These are phyloP conservation scores for Globisporangium heterothallicum DNA, from an alignment of 352 stramenopile species.

Conservation along the genomic window DNA sequence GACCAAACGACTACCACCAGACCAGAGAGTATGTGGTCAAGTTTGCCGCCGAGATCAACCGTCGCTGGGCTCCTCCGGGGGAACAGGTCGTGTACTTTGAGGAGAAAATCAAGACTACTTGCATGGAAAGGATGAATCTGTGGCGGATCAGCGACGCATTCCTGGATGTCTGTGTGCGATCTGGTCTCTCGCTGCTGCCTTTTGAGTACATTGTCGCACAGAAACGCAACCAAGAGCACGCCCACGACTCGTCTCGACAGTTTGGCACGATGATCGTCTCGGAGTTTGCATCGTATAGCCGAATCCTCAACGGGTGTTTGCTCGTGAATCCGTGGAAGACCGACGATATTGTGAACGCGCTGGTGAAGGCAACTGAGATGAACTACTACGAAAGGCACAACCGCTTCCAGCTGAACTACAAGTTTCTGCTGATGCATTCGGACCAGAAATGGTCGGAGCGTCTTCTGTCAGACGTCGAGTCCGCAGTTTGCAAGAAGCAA, in stretches of 20 bases:
- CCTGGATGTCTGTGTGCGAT: conserved; percentile 62
- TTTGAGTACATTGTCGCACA: conserved; percentile 78
- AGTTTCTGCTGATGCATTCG: conserved; percentile 76
- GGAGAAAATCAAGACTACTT: conserved; percentile 60
- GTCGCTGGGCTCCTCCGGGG: conserved; percentile 46
- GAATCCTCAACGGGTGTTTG: conserved; percentile 95
- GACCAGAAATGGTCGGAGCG: conserved; percentile 92
- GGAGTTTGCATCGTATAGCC: conserved; percentile 95
- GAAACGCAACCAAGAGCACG: conserved; percentile 41
- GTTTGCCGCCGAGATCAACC: conserved; percentile 92
- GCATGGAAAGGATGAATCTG: conserved; percentile 58
- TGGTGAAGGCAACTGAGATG: conserved; percentile 66
- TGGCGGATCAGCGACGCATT: conserved; percentile 70
- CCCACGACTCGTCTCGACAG: conserved; percentile 22
- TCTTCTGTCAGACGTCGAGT: conserved; percentile 93
- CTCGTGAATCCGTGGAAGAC: conserved; percentile 98
- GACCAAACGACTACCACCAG: conserved; percentile 91
- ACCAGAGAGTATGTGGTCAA: conserved; percentile 88
- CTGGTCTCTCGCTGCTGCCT: conserved; percentile 60
- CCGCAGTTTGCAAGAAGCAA: conserved; percentile 40
- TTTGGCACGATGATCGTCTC: conserved; percentile 92
- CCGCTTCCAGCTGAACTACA: conserved; percentile 69
- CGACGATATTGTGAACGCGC: conserved; percentile 70
- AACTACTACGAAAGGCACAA: conserved; percentile 74
- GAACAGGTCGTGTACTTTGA: conserved; percentile 70